phyloP scores from a whole-genome alignment of 1,284 basidiomycete species.

The Uromyces viciae-fabae region DNA sequence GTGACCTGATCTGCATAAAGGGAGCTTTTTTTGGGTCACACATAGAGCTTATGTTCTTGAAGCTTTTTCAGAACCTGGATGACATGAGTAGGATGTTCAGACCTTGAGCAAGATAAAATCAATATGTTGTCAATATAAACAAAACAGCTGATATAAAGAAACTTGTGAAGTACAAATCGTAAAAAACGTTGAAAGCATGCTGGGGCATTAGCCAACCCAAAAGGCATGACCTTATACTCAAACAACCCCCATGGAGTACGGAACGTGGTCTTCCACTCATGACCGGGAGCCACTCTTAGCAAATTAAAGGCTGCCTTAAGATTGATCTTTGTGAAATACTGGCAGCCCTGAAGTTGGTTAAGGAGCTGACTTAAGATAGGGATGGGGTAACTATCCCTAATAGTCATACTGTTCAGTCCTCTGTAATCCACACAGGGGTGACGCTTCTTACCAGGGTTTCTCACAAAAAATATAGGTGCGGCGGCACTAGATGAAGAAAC shows the following conservation, averaged over 20 bases:
- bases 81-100: not conserved
- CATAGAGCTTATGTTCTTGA: not conserved
- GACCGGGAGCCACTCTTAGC: not conserved
- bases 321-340: not conserved
- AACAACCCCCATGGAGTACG: conserved; percentile 11
- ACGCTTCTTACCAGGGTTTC: not conserved
- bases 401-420: not conserved
- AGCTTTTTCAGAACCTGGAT: not conserved
- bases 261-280: not conserved
- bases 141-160: not conserved
- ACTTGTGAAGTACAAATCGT: not conserved
- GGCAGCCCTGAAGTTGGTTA: not conserved
- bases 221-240: conserved; percentile 11
- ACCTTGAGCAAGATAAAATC: not conserved
- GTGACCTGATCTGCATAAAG: not conserved
- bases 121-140: conserved; percentile 36
- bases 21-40: not conserved
- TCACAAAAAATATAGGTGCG: conserved; percentile 17
- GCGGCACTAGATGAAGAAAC: not conserved
- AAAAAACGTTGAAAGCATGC: conserved; percentile 29
- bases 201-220: conserved; percentile 14
- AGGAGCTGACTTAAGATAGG: not conserved
- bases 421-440: conserved; percentile 30
- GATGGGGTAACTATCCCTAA: conserved; percentile 15
- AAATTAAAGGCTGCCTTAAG: conserved; percentile 7